Conservation (phyloP, 768 basidiomycete genomes). For the Amanita rimosa region DNA sequence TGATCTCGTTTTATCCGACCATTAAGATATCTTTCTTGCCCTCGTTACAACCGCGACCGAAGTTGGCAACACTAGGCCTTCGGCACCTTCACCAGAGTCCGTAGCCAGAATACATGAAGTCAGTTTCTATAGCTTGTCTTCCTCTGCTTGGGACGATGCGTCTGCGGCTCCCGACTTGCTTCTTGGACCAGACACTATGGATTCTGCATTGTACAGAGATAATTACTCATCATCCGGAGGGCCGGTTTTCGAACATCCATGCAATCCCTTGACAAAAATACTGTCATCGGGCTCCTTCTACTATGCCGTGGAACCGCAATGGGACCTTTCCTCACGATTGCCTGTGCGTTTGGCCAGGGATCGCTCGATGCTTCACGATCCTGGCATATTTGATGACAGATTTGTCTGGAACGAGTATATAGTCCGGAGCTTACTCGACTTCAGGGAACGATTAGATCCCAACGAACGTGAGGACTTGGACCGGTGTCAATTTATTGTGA, state of each 20-base stretch:
- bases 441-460: slow-evolving; percentile 66
- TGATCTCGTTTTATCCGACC: background rate
- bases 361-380: slow-evolving; percentile 30
- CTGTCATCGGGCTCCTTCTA: slow-evolving; percentile 90
- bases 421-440: slow-evolving; percentile 77
- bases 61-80: slow-evolving; percentile 59
- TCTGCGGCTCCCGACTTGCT: slow-evolving; percentile 39
- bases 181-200: slow-evolving; percentile 44
- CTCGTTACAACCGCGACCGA: slow-evolving; percentile 69
- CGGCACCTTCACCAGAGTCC: slow-evolving; percentile 45
- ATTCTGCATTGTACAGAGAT: slow-evolving; percentile 36
- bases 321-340: slow-evolving; percentile 86
- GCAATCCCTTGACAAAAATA: slow-evolving; percentile 81
- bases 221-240: slow-evolving; percentile 32
- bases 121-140: slow-evolving; percentile 79
- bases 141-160: slow-evolving; percentile 76
- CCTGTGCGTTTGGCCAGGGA: slow-evolving; percentile 53
- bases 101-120: slow-evolving; percentile 84
- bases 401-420: slow-evolving; percentile 97
- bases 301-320: slow-evolving; percentile 69
- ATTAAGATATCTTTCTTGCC: slow-evolving; percentile 74
- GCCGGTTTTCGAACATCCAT: slow-evolving; percentile 81
- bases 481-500: slow-evolving; percentile 72
- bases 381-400: slow-evolving; percentile 63
- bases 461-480: slow-evolving; percentile 69